phyloP scores from a whole-genome alignment of 2,329 filamentous ascomycete species.

The Fusarium drepaniforme region DNA sequence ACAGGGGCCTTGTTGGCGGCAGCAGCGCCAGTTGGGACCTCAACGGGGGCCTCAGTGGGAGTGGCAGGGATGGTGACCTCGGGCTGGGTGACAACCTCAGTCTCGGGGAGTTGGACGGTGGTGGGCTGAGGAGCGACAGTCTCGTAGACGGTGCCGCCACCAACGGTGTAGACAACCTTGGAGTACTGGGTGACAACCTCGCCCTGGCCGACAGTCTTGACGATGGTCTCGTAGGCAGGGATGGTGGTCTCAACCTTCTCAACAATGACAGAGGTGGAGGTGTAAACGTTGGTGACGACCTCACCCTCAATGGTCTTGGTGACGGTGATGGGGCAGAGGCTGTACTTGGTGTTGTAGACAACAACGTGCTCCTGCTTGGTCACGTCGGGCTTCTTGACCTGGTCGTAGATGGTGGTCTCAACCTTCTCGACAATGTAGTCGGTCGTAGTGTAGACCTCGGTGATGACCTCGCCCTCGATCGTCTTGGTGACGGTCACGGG shows the following conservation, averaged over 20 bases:
- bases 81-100: slow-evolving; percentile 37
- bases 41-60: slow-evolving; percentile 35
- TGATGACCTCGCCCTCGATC: slow-evolving; percentile 42
- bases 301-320: slow-evolving; percentile 49
- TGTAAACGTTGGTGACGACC: slow-evolving; percentile 42
- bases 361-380: slow-evolving; percentile 49
- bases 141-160: slow-evolving; percentile 40
- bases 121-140: slow-evolving; percentile 49
- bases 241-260: slow-evolving; percentile 56
- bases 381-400: slow-evolving; percentile 53
- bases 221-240: slow-evolving; percentile 44
- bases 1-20: slow-evolving; percentile 49
- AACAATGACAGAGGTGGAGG: slow-evolving; percentile 42
- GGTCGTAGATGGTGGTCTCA: slow-evolving; percentile 49
- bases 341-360: slow-evolving; percentile 57
- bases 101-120: slow-evolving; percentile 42
- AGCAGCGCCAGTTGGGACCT: slow-evolving; percentile 47
- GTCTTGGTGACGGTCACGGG: slow-evolving; percentile 55
- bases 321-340: slow-evolving; percentile 56
- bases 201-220: slow-evolving; percentile 37
- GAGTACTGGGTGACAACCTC: slow-evolving; percentile 43
- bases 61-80: slow-evolving; percentile 38
- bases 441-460: slow-evolving; percentile 43
- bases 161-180: slow-evolving; percentile 42
- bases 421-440: slow-evolving; percentile 48